Evolutionary conservation across 495 filamentous ascomycete genomes (phyloP), one percentile per base, ranked within the genome.

Genomic region (Lophiostoma macrostomum): DNA sequence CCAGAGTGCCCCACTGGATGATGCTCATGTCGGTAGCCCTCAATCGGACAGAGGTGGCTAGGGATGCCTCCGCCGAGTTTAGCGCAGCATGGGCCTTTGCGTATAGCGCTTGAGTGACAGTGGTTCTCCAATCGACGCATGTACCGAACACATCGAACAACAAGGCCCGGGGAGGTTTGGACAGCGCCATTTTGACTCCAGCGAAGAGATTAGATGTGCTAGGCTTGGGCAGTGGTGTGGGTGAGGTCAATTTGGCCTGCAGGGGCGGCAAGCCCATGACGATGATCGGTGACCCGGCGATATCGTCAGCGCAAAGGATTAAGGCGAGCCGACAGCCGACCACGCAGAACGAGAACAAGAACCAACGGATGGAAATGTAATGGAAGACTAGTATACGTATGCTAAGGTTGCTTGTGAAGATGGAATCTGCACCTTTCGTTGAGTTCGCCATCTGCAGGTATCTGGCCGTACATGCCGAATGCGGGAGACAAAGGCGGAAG

Each of bases 141-240:
- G 87, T 91, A 56, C 88, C 88, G 70, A 91, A 91, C 61, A 86
- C 74, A 56, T 83, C 80, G 66, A 83, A 83, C 54, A 83, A 71
- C n/a, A 83, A 65, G 13, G 70, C 74, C 48, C 68, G 60, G 8
- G 75, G 75, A 6, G 64, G 65, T 2, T 18, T 22, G 4, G 18
- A 24, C 13, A 56, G 35, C 27, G 53, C 45, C 43, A 56, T 56
- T 7, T 3, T 31, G 22, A 46, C 22, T 12, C 38, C 25, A 0
- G 30, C 19, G 16, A 40, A 20, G 1, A 40, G 22, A n/a, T 22
- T 47, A 1, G 42, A 38, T 10, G 34, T 16, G 24, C 5, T 19
- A 18, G 13, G 30, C 19, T 22, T 22, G 1, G 52, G 44, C 7
- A 56, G 37, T 16, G 53, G 52, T 14, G 40, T 34, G 12, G 52